A percentile compares a stretch with the other conserved stretches of the same genome.
These are phyloP conservation scores for Fraxinus ornus DNA, from an alignment of 305 asterid genomes.

Conservation along the genomic window DNA sequence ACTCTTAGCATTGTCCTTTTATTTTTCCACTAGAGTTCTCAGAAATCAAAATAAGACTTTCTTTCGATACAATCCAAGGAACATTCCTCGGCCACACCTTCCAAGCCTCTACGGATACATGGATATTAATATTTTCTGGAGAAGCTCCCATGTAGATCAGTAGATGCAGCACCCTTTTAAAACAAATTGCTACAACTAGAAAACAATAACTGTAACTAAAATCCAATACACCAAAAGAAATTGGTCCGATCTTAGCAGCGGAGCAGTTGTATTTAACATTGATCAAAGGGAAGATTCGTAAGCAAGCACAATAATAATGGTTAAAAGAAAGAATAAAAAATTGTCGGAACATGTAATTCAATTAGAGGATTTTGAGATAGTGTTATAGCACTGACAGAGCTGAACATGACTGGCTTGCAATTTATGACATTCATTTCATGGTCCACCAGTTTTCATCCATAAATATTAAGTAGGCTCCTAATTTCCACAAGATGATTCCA, in stretches of 20 bases:
- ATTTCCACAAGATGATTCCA: not conserved
- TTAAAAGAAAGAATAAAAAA: not conserved
- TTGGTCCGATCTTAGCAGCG: not conserved
- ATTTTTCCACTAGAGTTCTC: not conserved
- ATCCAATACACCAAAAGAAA: not conserved
- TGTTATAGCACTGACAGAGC: not conserved
- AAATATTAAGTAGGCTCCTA: not conserved
- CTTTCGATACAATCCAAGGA: not conserved
- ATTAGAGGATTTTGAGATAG: not conserved
- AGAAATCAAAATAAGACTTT: not conserved
- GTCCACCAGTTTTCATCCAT: slow-evolving; percentile 2
- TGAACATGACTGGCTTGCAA: not conserved
- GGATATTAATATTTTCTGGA: not conserved
- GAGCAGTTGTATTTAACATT: not conserved
- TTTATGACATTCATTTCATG: not conserved
- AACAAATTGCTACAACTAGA: slow-evolving; percentile 29
- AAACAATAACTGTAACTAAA: not conserved
- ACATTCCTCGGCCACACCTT: not conserved
- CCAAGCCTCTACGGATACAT: not conserved
- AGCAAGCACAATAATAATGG: not conserved
- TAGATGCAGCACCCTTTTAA: slow-evolving; percentile 10
- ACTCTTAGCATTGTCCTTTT: too few relatives aligned
- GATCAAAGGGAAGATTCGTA: not conserved
- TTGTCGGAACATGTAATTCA: not conserved
- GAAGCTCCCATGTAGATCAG: slow-evolving; percentile 19